Evolutionary conservation across 345 rosid species (phyloP), one percentile per base, ranked within the genome.

Genomic region (Ceriops decandra): DNA sequence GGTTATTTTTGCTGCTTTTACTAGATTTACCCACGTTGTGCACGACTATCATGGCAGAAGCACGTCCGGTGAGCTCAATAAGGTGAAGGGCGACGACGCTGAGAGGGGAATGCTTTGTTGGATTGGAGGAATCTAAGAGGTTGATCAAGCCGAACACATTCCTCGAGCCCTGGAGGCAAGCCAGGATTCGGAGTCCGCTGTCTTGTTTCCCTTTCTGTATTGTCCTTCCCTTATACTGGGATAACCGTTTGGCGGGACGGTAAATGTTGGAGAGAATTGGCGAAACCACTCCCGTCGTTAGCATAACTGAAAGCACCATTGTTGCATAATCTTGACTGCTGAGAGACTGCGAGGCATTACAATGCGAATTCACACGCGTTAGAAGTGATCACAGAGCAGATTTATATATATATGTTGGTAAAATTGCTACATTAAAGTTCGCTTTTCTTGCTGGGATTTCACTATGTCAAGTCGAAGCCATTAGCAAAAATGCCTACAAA

Each of bases 31-130:
- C 31, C 6, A 54, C 42, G 49, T 67, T 75, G 74, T 89, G 90
- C 82, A 87, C 81, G 63, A 91, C 81, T 7, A 88, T 83, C 83
- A 82, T 66, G 38, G 90, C 88, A 0, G 96, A 85, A 66, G 92
- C 82, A 2, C 85, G 80, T 38, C 93, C 88, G 0, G 86, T 81
- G 62, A 86, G 87, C 73, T 86, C 88, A 31, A 84, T 80, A 2
- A 90, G 84, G 78, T 83, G 83, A 72, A 84, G 82, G 30, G 81
- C 87, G 42, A 74, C 84, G 20, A 86, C 78, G 21, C 19, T 32
- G 26, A 90, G 73, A 52, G 91, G 90, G 64, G 93, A 88, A 30
- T 77, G 74, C 53, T 72, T 81, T 24, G 86, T 82, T 19, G 88
- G 77, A 59, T 81, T 80, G 6, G 93, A 83, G 60, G 77, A 42